These are phyloP conservation scores for Candida xyloterini DNA, from an alignment of 805 yeast genomes.

Conservation along the genomic window DNA sequence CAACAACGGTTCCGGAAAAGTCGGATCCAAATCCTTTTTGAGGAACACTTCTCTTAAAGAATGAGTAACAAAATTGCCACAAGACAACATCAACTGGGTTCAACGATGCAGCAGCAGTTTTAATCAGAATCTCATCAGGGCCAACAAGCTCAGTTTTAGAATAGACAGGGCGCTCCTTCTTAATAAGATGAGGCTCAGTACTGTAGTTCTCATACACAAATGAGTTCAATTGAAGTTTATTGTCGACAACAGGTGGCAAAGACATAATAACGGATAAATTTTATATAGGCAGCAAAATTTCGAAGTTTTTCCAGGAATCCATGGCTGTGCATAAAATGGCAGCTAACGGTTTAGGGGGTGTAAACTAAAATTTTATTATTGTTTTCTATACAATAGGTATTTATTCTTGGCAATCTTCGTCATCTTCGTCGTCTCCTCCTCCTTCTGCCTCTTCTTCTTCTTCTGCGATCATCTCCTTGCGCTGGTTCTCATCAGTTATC, in stretches of 20 bases:
- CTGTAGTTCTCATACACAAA: conserved; percentile 9
- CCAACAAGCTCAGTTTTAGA: conserved; percentile 8
- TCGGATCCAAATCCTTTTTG: conserved; percentile 19
- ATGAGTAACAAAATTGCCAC: conserved; percentile 4
- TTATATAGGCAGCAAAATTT: too few species aligned
- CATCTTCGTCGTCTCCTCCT: too few species aligned
- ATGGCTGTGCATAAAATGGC: too few species aligned
- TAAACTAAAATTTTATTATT: too few species aligned
- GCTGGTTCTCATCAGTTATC: conserved; percentile 30
- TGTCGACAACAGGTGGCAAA: conserved; percentile 8
- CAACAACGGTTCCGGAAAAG: conserved; percentile 18
- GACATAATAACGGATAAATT: not conserved
- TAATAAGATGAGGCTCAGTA: conserved; percentile 10
- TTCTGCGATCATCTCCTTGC: conserved; percentile 8
- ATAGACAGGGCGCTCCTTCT: conserved; percentile 6
- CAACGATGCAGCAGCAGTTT: conserved; percentile 13
- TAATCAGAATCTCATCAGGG: conserved; percentile 15
- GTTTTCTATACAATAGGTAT: too few species aligned
- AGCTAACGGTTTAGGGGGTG: too few species aligned
- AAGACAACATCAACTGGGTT: conserved; percentile 20
- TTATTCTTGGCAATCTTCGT: too few species aligned
- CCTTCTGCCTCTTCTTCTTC: too few species aligned
- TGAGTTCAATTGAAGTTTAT: conserved; percentile 8
- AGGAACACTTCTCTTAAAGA: not conserved
- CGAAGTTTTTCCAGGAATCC: too few species aligned